Evolutionary conservation across 164 flowering plant species (phyloP).

Genomic region (Macadamia tetraphylla): DNA sequence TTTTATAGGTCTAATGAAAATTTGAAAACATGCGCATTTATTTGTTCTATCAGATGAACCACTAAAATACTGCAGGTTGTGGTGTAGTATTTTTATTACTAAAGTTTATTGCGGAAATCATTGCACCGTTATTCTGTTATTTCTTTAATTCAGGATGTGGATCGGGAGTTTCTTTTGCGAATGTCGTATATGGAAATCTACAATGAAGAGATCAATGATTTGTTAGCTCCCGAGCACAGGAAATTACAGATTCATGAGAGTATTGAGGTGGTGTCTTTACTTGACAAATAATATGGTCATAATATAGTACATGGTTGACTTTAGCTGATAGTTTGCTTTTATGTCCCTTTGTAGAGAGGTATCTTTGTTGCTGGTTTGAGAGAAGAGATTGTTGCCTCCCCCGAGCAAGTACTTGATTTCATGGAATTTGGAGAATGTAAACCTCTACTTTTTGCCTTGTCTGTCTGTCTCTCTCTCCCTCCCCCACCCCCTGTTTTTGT

Average conservation of each 20-base stretch:
- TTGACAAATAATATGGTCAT: background rate
- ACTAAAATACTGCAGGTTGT: background rate
- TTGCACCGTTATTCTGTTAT: background rate
- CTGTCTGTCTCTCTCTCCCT: background rate
- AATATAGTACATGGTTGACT: no score
- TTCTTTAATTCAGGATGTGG: constrained; percentile 41
- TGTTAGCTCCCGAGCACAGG: constrained; percentile 86
- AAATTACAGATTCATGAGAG: constrained; percentile 92
- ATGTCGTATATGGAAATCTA: constrained; percentile 98
- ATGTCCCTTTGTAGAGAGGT: constrained; percentile 49
- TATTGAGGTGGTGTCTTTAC: constrained; percentile 48
- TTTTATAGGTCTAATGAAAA: no score
- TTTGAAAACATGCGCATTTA: background rate
- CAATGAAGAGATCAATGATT: constrained; percentile 93
- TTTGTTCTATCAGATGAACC: background rate
- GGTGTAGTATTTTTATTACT: background rate
- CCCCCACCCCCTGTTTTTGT: constrained; percentile 1
- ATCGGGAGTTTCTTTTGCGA: constrained; percentile 85
- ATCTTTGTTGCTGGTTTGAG: constrained; percentile 94
- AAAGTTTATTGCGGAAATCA: background rate
- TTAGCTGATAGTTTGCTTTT: background rate
- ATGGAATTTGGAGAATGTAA: constrained; percentile 95
- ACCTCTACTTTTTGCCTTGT: background rate
- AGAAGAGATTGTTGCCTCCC: constrained; percentile 91
- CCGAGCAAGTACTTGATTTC: constrained; percentile 84